phyloP scores from a whole-genome alignment of 306 rosid species.

The Vigna trinervia region DNA sequence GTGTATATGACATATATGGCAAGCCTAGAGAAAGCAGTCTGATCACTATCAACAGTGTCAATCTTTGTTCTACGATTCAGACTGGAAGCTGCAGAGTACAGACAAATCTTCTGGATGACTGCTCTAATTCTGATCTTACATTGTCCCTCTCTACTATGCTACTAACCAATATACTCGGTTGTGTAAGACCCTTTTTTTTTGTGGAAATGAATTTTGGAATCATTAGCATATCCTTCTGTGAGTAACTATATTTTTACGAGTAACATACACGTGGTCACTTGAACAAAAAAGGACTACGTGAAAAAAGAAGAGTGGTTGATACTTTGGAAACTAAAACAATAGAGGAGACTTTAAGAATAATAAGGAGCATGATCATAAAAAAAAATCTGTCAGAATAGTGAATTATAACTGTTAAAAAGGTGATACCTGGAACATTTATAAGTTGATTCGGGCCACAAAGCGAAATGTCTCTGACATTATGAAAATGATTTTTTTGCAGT shows the following conservation, averaged over 20 bases:
- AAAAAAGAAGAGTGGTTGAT: too few species aligned
- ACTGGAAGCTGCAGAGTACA: conserved; percentile 42
- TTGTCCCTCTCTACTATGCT: conserved; percentile 33
- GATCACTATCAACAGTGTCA: conserved; percentile 39
- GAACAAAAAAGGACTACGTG: neutral
- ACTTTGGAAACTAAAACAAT: too few species aligned
- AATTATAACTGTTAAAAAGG: too few species aligned
- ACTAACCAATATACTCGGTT: conserved; percentile 31
- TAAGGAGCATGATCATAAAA: too few species aligned
- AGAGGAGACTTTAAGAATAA: too few species aligned
- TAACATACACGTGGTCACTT: neutral
- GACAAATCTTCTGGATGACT: conserved; percentile 17
- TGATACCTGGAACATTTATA: too few species aligned
- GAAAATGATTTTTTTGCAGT: too few species aligned
- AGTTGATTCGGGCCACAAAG: too few species aligned
- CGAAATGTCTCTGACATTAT: too few species aligned
- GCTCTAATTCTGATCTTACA: conserved; percentile 33
- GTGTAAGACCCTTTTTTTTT: conserved; percentile 18
- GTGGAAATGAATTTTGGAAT: neutral
- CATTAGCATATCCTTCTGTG: neutral
- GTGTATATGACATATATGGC: conserved; percentile 95
- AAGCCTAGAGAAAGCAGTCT: conserved; percentile 73
- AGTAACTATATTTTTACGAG: too few species aligned
- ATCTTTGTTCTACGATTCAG: conserved; percentile 30
- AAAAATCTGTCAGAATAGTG: too few species aligned